Conservation (phyloP, 495 filamentous ascomycete genomes). For the Penicillium steckii region DNA sequence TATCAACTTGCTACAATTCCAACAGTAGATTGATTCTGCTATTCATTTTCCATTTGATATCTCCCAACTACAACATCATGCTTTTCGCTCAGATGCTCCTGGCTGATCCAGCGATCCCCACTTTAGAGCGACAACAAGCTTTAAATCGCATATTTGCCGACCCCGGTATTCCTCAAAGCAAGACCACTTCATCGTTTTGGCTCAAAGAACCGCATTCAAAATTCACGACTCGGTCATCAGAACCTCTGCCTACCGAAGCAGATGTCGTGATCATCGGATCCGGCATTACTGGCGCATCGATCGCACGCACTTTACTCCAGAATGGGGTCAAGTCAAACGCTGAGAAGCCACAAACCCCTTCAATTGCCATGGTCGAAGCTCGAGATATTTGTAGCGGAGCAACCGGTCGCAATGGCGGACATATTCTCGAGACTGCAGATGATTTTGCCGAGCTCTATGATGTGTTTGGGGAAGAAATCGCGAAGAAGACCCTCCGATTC, state of each 20-base stretch:
- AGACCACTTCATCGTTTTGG: constrained; percentile 74
- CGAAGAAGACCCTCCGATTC: constrained; percentile 27
- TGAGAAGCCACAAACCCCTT: constrained; percentile 26
- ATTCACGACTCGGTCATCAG: constrained; percentile 58
- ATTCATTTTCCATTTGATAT: not conserved
- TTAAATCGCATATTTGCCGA: constrained; percentile 26
- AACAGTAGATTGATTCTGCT: too few species aligned
- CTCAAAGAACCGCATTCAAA: constrained; percentile 53
- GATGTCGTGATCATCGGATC: constrained; percentile 72
- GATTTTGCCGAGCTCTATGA: constrained; percentile 27
- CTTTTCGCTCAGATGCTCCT: constrained; percentile 21
- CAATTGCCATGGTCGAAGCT: constrained; percentile 74
- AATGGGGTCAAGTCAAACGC: constrained; percentile 18
- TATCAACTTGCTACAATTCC: not conserved
- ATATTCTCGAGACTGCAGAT: constrained; percentile 31
- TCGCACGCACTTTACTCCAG: constrained; percentile 60
- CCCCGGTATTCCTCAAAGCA: constrained; percentile 33
- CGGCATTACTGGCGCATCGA: constrained; percentile 68
- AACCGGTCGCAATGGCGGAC: constrained; percentile 61
- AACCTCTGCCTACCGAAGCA: constrained; percentile 52
- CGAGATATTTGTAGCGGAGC: constrained; percentile 78
- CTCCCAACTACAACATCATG: constrained; percentile 14
- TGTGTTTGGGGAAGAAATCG: constrained; percentile 20
- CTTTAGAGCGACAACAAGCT: constrained; percentile 20
- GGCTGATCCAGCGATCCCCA: constrained; percentile 16